phyloP scores from a whole-genome alignment of 352 stramenopile species.

The Phytopythium aichiense region DNA sequence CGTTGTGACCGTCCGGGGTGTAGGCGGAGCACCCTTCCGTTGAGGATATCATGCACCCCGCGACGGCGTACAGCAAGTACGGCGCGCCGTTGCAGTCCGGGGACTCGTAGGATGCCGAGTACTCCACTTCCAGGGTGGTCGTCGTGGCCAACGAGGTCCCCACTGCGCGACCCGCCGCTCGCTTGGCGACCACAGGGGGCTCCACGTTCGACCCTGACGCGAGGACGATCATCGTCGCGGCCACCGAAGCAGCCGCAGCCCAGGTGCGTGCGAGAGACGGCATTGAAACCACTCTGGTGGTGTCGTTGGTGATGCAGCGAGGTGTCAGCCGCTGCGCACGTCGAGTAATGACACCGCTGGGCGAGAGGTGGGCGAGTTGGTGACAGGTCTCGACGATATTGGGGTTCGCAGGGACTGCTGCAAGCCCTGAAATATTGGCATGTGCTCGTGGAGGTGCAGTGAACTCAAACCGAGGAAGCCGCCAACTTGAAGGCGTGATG shows the following conservation, averaged over 20 bases:
- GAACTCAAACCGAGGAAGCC: too few species aligned
- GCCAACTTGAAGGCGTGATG: too few species aligned
- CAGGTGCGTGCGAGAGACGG: not conserved
- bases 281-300: not conserved
- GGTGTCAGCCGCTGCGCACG: not conserved
- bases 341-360: not conserved
- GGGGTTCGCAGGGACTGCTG: not conserved
- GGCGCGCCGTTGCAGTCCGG: conserved; percentile 1
- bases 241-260: not conserved
- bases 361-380: too few species aligned
- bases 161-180: not conserved
- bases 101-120: not conserved
- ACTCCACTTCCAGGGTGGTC: not conserved
- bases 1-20: not conserved
- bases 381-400: not conserved
- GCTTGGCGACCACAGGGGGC: not conserved
- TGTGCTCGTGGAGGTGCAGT: too few species aligned
- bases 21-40: not conserved
- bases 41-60: not conserved
- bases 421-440: too few species aligned
- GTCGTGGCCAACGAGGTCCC: not conserved
- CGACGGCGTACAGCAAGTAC: not conserved
- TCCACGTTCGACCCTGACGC: too few species aligned
- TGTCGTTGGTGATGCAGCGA: not conserved
- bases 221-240: not conserved